Evolutionary conservation across 495 filamentous ascomycete species (phyloP), one percentile per base, ranked within the genome.

Genomic region (Lindgomyces ingoldianus): DNA sequence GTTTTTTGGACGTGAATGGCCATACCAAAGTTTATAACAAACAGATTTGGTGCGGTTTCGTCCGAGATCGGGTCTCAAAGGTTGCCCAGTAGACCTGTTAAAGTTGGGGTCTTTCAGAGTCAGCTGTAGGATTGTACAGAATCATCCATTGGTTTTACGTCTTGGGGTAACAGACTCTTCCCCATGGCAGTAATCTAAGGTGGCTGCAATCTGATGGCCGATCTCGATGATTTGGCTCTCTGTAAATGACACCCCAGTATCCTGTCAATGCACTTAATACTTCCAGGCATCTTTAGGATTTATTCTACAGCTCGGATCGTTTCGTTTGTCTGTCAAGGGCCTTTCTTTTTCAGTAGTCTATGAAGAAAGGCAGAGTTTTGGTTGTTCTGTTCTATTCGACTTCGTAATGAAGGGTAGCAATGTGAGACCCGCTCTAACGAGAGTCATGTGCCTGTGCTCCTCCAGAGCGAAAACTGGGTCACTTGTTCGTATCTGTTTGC

Each of bases 121-220:
- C n/a, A 21, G 18, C n/a, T 36, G 3, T 33, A 18, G 41, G 48
- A 36, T 26, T n/a, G 2, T 53, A 14, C 12, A 30, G 12, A 41
- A 62, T 39, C 47, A 26, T 62, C 41, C 57, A 52, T 60, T 1
- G 49, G 49, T 21, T 62, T 62, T 33, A 62, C 30, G 22, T 62
- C 60, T 49, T 62, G 49, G 24, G 54, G 60, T 14, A 55, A 16
- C 11, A 55, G n/a, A 14, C 36, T 56, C 41, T 47, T 46, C 6
- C 22, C n/a, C 36, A 21, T 62, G 50, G 18, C 49, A 62, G n/a
- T 55, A 55, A 9, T 62, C 24, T 16, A 62, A 25, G 18, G 60
- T 39, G 21, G n/a, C 41, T 0, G 60, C 50, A 41, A 62, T 55
- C 33, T 62, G 49, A 33, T 46, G 44, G 9, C 18, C 60, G 30